Conservation (phyloP, 352 stramenopile genomes). For the Blastocystis sp. region DNA sequence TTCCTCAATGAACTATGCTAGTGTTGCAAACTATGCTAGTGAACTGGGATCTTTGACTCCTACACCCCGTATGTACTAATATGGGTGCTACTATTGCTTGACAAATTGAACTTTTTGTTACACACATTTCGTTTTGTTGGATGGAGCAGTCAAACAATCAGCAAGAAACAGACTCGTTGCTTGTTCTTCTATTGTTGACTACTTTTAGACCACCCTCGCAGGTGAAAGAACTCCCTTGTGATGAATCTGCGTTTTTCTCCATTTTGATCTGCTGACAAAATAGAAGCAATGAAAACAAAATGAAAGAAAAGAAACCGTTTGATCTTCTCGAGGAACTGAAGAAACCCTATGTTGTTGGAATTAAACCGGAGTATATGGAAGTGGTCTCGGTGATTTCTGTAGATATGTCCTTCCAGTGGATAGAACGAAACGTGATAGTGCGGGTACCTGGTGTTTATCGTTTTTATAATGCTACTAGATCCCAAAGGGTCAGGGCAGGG, state of each 20-base stretch:
- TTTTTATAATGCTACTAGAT: background rate
- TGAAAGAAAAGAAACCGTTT: background rate
- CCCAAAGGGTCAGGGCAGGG: background rate
- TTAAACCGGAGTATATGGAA: conserved; percentile 36
- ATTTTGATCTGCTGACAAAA: too few relatives aligned
- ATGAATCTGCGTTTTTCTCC: too few relatives aligned
- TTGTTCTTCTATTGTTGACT: too few relatives aligned
- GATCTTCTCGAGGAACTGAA: conserved; percentile 17
- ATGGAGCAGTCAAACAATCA: background rate
- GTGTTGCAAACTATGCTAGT: background rate
- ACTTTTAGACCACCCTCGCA: too few relatives aligned
- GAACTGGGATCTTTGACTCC: background rate
- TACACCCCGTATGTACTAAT: background rate
- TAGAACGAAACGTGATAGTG: background rate
- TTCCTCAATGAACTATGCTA: background rate
- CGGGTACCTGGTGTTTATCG: background rate
- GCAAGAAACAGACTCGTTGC: background rate
- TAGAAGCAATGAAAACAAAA: background rate
- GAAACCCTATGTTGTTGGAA: conserved; percentile 53
- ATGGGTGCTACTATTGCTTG: background rate
- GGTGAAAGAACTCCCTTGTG: too few relatives aligned
- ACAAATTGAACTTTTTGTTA: background rate
- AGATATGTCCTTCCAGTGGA: conserved; percentile 53
- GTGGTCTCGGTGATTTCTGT: background rate
- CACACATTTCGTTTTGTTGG: background rate